phyloP scores from a whole-genome alignment of 768 basidiomycete species.

The Kwoniella mangroviensis region DNA sequence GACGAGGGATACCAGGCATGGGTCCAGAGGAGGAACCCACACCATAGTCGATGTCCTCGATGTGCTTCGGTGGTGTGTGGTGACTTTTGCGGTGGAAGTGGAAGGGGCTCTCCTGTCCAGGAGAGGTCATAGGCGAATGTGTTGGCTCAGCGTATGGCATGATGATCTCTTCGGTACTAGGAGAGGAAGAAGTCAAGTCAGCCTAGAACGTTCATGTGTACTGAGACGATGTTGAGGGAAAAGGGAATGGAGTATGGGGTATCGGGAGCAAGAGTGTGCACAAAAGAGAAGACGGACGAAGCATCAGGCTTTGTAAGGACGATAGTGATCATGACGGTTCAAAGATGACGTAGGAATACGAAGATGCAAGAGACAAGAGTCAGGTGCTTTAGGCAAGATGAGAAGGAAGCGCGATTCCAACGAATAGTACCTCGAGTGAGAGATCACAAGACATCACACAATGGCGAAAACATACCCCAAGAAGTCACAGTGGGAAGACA shows the following conservation, averaged over 20 bases:
- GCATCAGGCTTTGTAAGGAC: conserved; percentile 11
- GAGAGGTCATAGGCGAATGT: conserved; percentile 43
- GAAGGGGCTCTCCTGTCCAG: conserved; percentile 35
- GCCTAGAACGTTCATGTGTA: not conserved
- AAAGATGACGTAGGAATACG: conserved; percentile 1
- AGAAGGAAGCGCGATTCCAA: conserved; percentile 1
- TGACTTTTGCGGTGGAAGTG: conserved; percentile 36
- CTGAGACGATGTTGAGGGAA: not conserved
- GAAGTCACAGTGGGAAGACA: not conserved
- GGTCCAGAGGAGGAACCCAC: conserved; percentile 34
- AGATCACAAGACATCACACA: not conserved
- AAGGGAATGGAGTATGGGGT: not conserved
- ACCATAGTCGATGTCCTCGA: conserved; percentile 35
- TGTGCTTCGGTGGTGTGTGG: conserved; percentile 31
- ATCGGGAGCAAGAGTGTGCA: not conserved
- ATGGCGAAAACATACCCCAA: conserved; percentile 3
- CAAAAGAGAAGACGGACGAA: conserved; percentile 17
- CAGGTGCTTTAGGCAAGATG: conserved; percentile 1
- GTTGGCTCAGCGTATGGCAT: conserved; percentile 57
- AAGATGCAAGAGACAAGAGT: not conserved
- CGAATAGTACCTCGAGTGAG: not conserved
- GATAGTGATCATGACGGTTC: conserved; percentile 14
- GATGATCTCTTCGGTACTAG: conserved; percentile 10
- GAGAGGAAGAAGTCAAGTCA: conserved; percentile 1
- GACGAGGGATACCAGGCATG: conserved; percentile 53